These are phyloP conservation scores for Pharnaceum exiguum DNA, from an alignment of 148 eudicot genomes.

Conservation along the genomic window DNA sequence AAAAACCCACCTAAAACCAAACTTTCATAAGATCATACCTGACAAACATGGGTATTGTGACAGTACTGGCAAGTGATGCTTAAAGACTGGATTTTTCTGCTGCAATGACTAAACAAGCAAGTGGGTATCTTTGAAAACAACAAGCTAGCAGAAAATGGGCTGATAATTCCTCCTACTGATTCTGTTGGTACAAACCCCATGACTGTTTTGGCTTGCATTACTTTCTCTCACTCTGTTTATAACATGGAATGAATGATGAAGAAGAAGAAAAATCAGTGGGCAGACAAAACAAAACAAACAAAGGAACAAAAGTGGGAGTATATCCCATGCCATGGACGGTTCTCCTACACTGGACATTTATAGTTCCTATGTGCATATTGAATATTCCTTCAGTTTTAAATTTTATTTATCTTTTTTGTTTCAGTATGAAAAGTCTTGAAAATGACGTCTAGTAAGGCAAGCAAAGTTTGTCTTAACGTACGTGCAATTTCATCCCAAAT, in stretches of 20 bases:
- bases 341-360: no score
- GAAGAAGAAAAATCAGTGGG: no score
- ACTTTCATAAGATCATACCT: conserved; percentile 1
- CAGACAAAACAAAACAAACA: conserved; percentile 3
- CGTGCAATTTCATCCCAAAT: no score
- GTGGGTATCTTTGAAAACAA: conserved; percentile 6
- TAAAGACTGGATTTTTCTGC: background rate
- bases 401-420: no score
- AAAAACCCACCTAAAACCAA: background rate
- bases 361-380: no score
- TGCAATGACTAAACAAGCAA: background rate
- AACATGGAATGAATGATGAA: background rate
- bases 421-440: no score
- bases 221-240: background rate
- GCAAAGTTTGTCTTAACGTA: no score
- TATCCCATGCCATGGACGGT: conserved; percentile 7
- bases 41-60: conserved; percentile 11
- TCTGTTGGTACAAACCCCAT: conserved; percentile 6
- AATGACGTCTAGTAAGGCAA: no score
- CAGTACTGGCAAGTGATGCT: conserved; percentile 6
- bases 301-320: conserved; percentile 1
- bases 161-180: background rate
- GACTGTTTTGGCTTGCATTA: background rate
- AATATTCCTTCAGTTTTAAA: no score
- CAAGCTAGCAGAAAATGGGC: background rate